phyloP scores from a whole-genome alignment of 2,329 filamentous ascomycete species.

The Xylaria sp. region DNA sequence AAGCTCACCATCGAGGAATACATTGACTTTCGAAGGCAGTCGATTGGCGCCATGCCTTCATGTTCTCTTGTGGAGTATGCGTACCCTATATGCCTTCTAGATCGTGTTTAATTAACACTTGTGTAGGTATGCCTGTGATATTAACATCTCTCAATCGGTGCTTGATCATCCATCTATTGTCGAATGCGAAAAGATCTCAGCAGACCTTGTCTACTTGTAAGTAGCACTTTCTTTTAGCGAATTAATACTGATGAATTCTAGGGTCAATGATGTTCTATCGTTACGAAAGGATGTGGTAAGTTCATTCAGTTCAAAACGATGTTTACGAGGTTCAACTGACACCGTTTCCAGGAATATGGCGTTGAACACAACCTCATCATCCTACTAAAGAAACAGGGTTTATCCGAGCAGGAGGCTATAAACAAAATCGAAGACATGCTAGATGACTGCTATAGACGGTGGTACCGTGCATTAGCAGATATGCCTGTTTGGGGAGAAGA shows the following conservation, averaged over 20 bases:
- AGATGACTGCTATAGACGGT: slow-evolving; percentile 39
- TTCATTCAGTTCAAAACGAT: neutral
- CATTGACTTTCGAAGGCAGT: slow-evolving; percentile 37
- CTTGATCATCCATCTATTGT: slow-evolving; percentile 38
- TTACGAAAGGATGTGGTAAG: slow-evolving; percentile 40
- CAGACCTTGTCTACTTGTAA: slow-evolving; percentile 39
- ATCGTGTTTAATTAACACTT: neutral
- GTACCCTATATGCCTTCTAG: neutral
- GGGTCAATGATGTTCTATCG: slow-evolving; percentile 40
- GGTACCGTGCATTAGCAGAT: slow-evolving; percentile 40
- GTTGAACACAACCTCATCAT: slow-evolving; percentile 41
- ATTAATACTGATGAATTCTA: neutral
- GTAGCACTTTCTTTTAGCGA: neutral
- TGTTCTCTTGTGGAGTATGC: slow-evolving; percentile 40
- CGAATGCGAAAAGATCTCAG: slow-evolving; percentile 34
- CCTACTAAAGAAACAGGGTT: slow-evolving; percentile 35
- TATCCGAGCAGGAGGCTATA: slow-evolving; percentile 40
- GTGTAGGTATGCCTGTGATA: slow-evolving; percentile 22
- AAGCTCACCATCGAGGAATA: slow-evolving; percentile 37
- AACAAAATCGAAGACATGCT: slow-evolving; percentile 40
- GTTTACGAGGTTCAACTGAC: neutral
- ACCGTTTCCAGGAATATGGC: slow-evolving; percentile 18
- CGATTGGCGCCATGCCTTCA: slow-evolving; percentile 39
- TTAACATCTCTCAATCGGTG: slow-evolving; percentile 36
- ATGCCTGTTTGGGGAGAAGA: slow-evolving; percentile 43